These are phyloP conservation scores for Vitis rupestris DNA, from an alignment of 164 flowering plant genomes.

Conservation along the genomic window DNA sequence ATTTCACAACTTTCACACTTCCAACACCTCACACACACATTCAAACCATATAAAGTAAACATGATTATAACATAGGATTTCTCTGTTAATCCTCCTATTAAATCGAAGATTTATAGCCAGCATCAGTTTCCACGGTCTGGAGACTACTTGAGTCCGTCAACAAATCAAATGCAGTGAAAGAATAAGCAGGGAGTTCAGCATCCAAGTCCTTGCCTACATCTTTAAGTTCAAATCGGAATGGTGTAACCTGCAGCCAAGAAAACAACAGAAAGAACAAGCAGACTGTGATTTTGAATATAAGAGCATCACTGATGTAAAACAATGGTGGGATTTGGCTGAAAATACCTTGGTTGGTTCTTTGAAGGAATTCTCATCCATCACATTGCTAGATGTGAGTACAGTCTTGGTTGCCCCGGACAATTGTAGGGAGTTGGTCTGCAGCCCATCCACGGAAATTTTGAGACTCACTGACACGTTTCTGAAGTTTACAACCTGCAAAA, in stretches of 20 bases:
- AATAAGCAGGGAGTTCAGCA: constrained; percentile 50
- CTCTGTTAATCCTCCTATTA: not conserved
- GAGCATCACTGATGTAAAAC: not conserved
- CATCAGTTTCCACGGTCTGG: constrained; percentile 18
- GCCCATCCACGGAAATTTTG: constrained; percentile 48
- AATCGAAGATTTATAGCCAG: constrained; percentile 25
- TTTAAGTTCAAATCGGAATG: constrained; percentile 30
- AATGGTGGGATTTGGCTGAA: not conserved
- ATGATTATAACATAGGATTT: not conserved
- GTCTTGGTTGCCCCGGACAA: constrained; percentile 50
- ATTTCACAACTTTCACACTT: too few relatives aligned
- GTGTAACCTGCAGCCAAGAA: constrained; percentile 46
- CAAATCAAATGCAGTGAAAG: constrained; percentile 72
- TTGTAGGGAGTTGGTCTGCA: constrained; percentile 36
- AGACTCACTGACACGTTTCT: constrained; percentile 52
- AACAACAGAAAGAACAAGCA: not conserved
- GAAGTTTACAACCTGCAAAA: constrained; percentile 76
- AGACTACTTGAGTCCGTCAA: constrained; percentile 23
- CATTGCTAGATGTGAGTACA: constrained; percentile 50
- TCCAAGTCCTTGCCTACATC: constrained; percentile 49
- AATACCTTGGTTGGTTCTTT: constrained; percentile 63
- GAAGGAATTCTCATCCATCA: constrained; percentile 89
- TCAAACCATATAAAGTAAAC: not conserved
- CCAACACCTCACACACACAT: too few relatives aligned
- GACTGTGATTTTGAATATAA: not conserved